A percentile compares a stretch with the other conserved stretches of the same genome.
These are phyloP conservation scores for Cydonia oblonga DNA, from an alignment of 331 rosid genomes.

Conservation along the genomic window DNA sequence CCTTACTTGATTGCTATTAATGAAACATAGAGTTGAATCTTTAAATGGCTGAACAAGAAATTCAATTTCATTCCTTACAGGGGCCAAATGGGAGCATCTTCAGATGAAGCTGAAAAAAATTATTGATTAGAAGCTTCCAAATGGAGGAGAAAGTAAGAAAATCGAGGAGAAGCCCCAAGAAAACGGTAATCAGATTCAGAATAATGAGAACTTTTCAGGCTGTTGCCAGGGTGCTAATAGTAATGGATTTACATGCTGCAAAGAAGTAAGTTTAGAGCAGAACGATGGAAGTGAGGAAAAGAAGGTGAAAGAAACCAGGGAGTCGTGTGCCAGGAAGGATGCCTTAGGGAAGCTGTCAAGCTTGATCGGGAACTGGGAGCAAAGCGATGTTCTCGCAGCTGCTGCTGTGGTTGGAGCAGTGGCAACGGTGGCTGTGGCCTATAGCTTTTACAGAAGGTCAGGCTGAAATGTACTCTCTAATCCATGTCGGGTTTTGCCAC, in stretches of 20 bases:
- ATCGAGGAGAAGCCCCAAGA: too few species aligned
- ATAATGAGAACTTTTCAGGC: too few species aligned
- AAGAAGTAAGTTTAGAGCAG: constrained; percentile 39
- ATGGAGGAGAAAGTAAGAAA: constrained; percentile 29
- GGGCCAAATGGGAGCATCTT: too few species aligned
- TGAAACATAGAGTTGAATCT: neutral
- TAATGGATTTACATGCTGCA: constrained; percentile 74
- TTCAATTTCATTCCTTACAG: too few species aligned
- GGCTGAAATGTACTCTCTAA: too few species aligned
- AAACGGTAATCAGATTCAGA: too few species aligned
- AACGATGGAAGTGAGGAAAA: constrained; percentile 20
- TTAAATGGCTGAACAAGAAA: neutral
- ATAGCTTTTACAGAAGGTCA: constrained; percentile 43
- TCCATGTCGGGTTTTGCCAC: too few species aligned
- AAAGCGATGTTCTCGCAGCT: constrained; percentile 42
- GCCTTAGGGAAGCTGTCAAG: constrained; percentile 13
- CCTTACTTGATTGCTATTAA: neutral
- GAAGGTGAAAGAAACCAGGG: constrained; percentile 11
- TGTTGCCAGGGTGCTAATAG: too few species aligned
- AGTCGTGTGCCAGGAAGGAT: constrained; percentile 25
- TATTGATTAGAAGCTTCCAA: constrained; percentile 36
- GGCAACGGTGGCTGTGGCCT: constrained; percentile 58
- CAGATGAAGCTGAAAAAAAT: too few species aligned
- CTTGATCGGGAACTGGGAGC: constrained; percentile 40
- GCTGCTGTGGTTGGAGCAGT: constrained; percentile 54